A percentile compares a stretch with the other conserved stretches of the same genome.
These are phyloP conservation scores for Chondrus crispus DNA, from an alignment of 23 red algal genomes.

Conservation along the genomic window DNA sequence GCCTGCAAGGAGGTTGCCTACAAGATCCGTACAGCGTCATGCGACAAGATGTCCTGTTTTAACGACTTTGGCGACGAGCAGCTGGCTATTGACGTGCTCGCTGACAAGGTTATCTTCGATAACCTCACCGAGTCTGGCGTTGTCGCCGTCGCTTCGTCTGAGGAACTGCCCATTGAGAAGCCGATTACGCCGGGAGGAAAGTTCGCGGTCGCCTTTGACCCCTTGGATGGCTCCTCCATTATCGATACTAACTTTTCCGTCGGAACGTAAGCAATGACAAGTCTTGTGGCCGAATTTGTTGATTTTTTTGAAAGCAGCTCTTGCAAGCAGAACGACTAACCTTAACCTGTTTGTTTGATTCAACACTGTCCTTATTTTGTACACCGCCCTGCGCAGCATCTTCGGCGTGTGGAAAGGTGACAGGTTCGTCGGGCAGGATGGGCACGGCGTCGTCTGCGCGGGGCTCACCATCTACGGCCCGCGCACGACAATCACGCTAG, in stretches of 20 bases:
- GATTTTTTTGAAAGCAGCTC: background rate
- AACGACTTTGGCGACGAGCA: slow-evolving; percentile 99
- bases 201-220: slow-evolving; percentile 96
- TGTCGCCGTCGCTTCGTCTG: slow-evolving; percentile 79
- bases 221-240: slow-evolving; percentile 92
- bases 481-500: slow-evolving; percentile 90
- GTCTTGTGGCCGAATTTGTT: background rate
- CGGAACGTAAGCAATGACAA: slow-evolving; percentile 62
- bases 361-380: background rate
- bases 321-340: background rate
- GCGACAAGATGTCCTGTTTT: slow-evolving; percentile 95
- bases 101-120: slow-evolving; percentile 95
- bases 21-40: slow-evolving; percentile 97
- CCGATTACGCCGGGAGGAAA: slow-evolving; percentile 56
- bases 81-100: slow-evolving; percentile 93
- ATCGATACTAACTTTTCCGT: slow-evolving; percentile 99
- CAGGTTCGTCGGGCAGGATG: slow-evolving; percentile 74
- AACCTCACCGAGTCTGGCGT: slow-evolving; percentile 74
- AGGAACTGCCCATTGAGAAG: slow-evolving; percentile 89
- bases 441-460: slow-evolving; percentile 75
- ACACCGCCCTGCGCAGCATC: slow-evolving; percentile 17
- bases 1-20: slow-evolving; percentile 99
- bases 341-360: background rate
- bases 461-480: slow-evolving; percentile 93
- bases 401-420: slow-evolving; percentile 96